A percentile compares a stretch with the other conserved stretches of the same genome.
These are phyloP conservation scores for Saturnispora kantuleensis DNA, from an alignment of 805 yeast genomes.

Conservation along the genomic window DNA sequence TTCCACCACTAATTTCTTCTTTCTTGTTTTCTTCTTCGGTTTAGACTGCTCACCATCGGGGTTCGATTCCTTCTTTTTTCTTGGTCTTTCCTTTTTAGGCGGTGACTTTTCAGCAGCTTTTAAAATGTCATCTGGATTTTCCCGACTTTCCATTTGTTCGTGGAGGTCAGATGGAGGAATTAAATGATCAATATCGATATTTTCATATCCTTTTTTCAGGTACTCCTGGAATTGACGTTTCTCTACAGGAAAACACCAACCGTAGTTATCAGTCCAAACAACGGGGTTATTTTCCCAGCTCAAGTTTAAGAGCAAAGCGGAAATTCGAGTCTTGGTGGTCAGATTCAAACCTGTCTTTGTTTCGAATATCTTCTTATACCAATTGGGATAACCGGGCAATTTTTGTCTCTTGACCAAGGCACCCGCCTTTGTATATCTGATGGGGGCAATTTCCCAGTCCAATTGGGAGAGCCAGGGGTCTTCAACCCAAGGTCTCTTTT, in stretches of 20 bases:
- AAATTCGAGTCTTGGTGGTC: conserved; percentile 61
- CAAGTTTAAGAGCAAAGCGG: conserved; percentile 67
- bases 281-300: conserved; percentile 83
- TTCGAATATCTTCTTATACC: conserved; percentile 64
- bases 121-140: neutral
- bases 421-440: conserved; percentile 58
- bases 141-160: conserved; percentile 10
- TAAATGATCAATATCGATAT: conserved; percentile 26
- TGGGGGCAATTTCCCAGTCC: conserved; percentile 70
- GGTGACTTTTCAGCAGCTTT: neutral
- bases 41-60: neutral
- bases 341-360: conserved; percentile 35
- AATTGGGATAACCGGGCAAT: conserved; percentile 84
- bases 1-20: conserved; percentile 3
- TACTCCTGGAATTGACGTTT: conserved; percentile 27
- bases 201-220: conserved; percentile 20
- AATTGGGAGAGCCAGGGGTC: conserved; percentile 91
- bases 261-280: conserved; percentile 65
- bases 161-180: conserved; percentile 13
- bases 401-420: conserved; percentile 62
- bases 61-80: neutral
- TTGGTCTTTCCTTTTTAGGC: neutral
- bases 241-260: conserved; percentile 82
- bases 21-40: neutral
- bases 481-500: conserved; percentile 31